Evolutionary conservation across 768 basidiomycete genomes (phyloP), one percentile per base, ranked within the genome.

Genomic region (Cytidiella melzeri): DNA sequence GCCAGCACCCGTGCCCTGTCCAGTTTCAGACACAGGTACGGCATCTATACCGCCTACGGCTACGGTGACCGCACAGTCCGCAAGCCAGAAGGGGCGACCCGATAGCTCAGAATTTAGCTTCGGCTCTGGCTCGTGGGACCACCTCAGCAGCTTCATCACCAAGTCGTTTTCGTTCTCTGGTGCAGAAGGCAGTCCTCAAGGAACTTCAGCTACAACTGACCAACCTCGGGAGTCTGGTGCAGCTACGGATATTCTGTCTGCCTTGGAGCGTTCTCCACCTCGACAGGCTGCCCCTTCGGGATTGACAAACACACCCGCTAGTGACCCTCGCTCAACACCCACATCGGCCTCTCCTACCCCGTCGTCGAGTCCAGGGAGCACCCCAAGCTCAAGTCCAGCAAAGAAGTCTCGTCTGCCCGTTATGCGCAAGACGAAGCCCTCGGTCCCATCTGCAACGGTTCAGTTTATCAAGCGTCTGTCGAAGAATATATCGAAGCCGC

Each of bases 391-490:
- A 18, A 58, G 50, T 45, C 52, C 57, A 10, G 47, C 48, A 20
- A 53, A 54, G 6, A 52, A 52, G 44, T 60, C 57, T 19, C 59
- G 61, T 27, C 52, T 61, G 18, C 61, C 61, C 20, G 53, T 57
- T 48, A 58, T 52, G 47, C 45, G 50, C 47, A 42, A 38, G 20
- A 54, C 51, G 27, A 55, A 41, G 39, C 15, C 6, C 13, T 2
- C 26, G 21, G 44, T 45, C 50, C 50, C 53, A 9, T 47, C 45
- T 24, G 28, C 51, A 30, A 43, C 40, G 24, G 53, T 47, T 37
- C 30, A 15, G 9, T 34, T 34, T 15, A 53, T 62, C 47, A 51
- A 50, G 37, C 49, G 61, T 15, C 47, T 62, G 43, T 62, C 61
- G 36, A 54, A 51, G 45, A 50, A 55, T 43, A 60, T 57, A 45